A percentile compares a stretch with the other conserved stretches of the same genome.
Conservation (phyloP, 2,329 filamentous ascomycete species). For the Rhinocladiella mackenziei region DNA sequence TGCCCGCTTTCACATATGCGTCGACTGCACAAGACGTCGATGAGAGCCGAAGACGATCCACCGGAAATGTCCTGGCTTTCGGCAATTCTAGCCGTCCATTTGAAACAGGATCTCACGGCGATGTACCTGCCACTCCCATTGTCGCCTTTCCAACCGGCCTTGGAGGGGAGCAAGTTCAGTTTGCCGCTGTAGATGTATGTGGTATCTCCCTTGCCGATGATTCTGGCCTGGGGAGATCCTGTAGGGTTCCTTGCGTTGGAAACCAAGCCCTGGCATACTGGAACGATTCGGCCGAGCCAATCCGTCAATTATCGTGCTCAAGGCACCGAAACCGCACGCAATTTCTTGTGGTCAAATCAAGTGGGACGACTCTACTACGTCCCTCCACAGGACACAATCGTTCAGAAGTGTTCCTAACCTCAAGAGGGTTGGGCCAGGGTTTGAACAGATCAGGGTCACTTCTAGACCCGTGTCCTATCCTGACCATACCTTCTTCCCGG, state of each 20-base stretch:
- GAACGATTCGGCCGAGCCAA: constrained; percentile 8
- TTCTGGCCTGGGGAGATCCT: background rate
- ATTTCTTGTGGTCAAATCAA: constrained; percentile 18
- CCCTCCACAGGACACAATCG: constrained; percentile 25
- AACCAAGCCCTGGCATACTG: background rate
- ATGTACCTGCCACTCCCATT: constrained; percentile 3
- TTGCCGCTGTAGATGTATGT: constrained; percentile 7
- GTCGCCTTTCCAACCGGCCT: constrained; percentile 8
- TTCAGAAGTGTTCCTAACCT: constrained; percentile 19
- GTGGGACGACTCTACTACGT: constrained; percentile 18
- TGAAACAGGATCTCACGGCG: background rate
- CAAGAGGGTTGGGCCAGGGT: background rate
- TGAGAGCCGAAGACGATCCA: background rate
- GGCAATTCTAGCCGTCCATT: constrained; percentile 10
- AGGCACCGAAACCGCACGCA: constrained; percentile 1
- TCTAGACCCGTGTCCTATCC: constrained; percentile 47
- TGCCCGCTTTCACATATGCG: background rate
- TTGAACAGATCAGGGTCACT: constrained; percentile 7
- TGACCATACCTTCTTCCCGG: constrained; percentile 41
- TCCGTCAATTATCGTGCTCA: constrained; percentile 10
- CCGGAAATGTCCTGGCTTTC: constrained; percentile 9
- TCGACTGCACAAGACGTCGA: background rate
- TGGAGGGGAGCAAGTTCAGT: constrained; percentile 6
- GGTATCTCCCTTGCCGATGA: constrained; percentile 3
- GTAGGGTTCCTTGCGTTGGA: constrained; percentile 7